Evolutionary conservation across 179 eudicot genomes (phyloP).

Genomic region (Amaranthus tricolor): DNA sequence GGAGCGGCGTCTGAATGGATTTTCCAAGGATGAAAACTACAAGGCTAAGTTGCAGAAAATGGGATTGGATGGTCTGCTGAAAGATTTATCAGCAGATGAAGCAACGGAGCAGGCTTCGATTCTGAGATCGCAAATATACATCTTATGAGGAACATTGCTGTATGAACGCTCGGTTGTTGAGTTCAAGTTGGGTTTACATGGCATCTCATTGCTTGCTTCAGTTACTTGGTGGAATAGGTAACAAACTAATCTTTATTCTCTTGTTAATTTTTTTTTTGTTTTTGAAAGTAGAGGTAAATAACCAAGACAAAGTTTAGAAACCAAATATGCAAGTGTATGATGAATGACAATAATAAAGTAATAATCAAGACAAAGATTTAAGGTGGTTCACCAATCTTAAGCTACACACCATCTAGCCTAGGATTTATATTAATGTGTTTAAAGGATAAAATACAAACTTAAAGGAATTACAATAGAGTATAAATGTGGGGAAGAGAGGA

Average conservation of each 20-base stretch:
- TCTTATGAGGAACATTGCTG: slow-evolving; percentile 86
- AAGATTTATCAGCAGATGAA: slow-evolving; percentile 63
- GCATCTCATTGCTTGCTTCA: slow-evolving; percentile 28
- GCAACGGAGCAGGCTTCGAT: slow-evolving; percentile 67
- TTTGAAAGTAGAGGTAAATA: too few relatives aligned
- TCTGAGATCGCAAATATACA: slow-evolving; percentile 77
- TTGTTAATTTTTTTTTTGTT: not conserved
- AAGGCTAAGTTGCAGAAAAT: slow-evolving; percentile 53
- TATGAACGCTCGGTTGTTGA: slow-evolving; percentile 91
- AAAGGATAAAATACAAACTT: too few relatives aligned
- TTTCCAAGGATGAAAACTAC: slow-evolving; percentile 61
- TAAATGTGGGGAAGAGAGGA: too few relatives aligned
- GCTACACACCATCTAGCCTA: too few relatives aligned
- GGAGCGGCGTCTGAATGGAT: slow-evolving; percentile 74
- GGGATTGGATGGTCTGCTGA: slow-evolving; percentile 64
- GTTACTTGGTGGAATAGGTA: slow-evolving; percentile 38
- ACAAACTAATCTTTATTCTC: slow-evolving; percentile 9
- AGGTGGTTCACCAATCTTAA: too few relatives aligned
- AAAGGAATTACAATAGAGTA: too few relatives aligned
- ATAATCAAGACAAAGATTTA: too few relatives aligned
- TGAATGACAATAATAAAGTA: too few relatives aligned
- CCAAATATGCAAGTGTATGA: too few relatives aligned
- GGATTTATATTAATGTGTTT: too few relatives aligned
- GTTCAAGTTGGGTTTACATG: slow-evolving; percentile 59
- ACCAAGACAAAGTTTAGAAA: too few relatives aligned